These are phyloP conservation scores for Cyclotella kingstonii DNA, from an alignment of 108 stramenopile species.

Conservation along the genomic window DNA sequence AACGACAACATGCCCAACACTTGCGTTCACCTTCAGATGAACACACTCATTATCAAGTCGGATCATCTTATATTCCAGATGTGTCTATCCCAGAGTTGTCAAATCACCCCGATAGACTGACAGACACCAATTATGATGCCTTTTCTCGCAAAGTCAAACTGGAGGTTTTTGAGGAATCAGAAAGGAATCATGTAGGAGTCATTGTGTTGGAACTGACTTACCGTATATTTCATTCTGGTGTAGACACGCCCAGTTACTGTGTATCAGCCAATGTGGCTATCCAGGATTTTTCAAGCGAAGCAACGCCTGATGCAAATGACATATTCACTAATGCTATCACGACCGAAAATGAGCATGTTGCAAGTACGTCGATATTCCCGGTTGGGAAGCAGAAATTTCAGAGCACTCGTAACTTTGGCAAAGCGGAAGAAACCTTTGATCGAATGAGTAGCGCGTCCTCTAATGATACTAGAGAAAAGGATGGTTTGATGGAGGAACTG, in stretches of 20 bases:
- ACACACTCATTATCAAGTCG: constrained; percentile 1
- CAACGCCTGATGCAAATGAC: background rate
- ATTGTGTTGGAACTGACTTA: constrained; percentile 2
- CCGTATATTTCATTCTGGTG: no score
- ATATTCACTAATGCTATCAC: background rate
- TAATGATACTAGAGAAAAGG: constrained; percentile 1
- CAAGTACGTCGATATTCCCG: background rate
- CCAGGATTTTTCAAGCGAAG: no score
- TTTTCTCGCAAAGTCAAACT: background rate
- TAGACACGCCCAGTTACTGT: no score
- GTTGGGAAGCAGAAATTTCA: no score
- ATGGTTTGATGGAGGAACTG: constrained; percentile 31
- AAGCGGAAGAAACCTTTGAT: background rate
- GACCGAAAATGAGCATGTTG: background rate
- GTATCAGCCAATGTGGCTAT: no score
- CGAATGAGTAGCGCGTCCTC: background rate
- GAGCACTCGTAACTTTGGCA: background rate
- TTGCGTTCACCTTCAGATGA: background rate
- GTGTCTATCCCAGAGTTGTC: constrained; percentile 6
- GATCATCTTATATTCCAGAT: constrained; percentile 14
- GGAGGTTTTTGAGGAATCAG: background rate
- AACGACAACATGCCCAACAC: background rate
- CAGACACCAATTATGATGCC: background rate
- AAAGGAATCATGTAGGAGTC: background rate
- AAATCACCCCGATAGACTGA: no score